Evolutionary conservation across 306 rosid genomes (phyloP).

Genomic region (Heteromeles arbutifolia): DNA sequence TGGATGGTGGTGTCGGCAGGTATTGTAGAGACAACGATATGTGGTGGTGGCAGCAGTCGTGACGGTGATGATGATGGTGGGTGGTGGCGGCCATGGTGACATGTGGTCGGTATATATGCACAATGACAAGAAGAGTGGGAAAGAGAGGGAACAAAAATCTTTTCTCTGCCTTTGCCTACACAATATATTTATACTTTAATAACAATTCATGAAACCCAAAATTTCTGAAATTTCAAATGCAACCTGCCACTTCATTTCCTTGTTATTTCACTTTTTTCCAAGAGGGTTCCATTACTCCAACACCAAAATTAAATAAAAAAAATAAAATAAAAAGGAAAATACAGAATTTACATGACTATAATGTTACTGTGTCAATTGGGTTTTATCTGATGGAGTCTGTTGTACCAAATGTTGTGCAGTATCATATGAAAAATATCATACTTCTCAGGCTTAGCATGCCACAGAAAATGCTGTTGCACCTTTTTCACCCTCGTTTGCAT

Average conservation of each 20-base stretch:
- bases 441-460: constrained; percentile 81
- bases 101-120: no score
- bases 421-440: constrained; percentile 91
- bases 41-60: no score
- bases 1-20: no score
- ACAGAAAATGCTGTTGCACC: constrained; percentile 81
- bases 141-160: not conserved
- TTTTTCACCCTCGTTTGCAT: constrained; percentile 73
- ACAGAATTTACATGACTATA: not conserved
- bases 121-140: no score
- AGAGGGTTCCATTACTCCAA: not conserved
- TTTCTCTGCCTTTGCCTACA: not conserved
- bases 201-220: not conserved
- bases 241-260: not conserved
- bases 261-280: not conserved
- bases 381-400: constrained; percentile 46
- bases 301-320: not conserved
- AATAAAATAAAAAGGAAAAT: not conserved
- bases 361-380: constrained; percentile 1
- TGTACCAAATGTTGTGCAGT: constrained; percentile 84
- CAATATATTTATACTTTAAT: not conserved
- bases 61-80: no score
- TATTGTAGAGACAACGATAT: no score
- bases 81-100: no score
- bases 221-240: not conserved